These are phyloP conservation scores for Amanita bisporigera DNA, from an alignment of 1,284 basidiomycete genomes.

Conservation along the genomic window DNA sequence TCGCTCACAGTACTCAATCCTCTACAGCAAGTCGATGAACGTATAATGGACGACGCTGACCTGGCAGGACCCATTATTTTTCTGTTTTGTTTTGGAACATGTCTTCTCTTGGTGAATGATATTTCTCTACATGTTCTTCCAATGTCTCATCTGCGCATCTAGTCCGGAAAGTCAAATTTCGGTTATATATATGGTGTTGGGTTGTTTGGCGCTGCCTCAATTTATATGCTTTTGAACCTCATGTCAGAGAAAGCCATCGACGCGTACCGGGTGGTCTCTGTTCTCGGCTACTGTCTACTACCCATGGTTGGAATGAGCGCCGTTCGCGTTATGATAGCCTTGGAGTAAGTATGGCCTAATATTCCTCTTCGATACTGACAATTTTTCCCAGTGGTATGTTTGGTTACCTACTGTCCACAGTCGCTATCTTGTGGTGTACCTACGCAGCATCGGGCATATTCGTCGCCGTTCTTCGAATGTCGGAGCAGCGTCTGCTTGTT, in stretches of 20 bases:
- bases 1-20: conserved; percentile 97
- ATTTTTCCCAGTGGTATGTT: conserved; percentile 64
- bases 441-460: conserved; percentile 95
- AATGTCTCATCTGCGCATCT: not conserved
- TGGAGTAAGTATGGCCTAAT: conserved; percentile 72
- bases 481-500: conserved; percentile 89
- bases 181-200: conserved; percentile 99
- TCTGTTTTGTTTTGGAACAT: conserved; percentile 92
- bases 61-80: conserved; percentile 96
- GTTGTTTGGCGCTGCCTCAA: conserved; percentile 90
- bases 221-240: conserved; percentile 95
- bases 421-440: conserved; percentile 94
- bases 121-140: not conserved
- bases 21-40: conserved; percentile 83
- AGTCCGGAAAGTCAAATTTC: conserved; percentile 99
- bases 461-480: conserved; percentile 92
- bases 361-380: conserved; percentile 10
- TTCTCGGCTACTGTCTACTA: conserved; percentile 96
- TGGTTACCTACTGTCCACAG: conserved; percentile 80
- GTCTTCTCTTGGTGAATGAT: conserved; percentile 82
- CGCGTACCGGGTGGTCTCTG: conserved; percentile 94
- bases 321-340: conserved; percentile 84
- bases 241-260: conserved; percentile 98
- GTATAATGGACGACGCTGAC: conserved; percentile 99
- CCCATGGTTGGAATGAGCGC: conserved; percentile 98